Conservation (phyloP, 2,329 filamentous ascomycete genomes). For the Penicillium sp. region DNA sequence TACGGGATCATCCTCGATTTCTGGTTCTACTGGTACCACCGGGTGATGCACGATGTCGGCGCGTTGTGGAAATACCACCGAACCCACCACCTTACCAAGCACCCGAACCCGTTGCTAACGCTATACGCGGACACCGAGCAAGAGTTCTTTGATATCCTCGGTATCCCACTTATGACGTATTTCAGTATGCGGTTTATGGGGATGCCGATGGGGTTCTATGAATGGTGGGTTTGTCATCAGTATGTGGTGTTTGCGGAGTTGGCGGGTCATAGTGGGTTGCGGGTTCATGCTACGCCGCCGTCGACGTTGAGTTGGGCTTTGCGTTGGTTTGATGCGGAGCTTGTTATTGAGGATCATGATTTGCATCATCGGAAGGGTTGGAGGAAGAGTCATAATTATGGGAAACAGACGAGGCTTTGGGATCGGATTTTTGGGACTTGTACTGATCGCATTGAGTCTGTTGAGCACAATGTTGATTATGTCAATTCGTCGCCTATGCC, state of each 20-base stretch:
- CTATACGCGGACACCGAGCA: no score
- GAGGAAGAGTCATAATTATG: slow-evolving; percentile 31
- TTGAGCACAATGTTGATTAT: slow-evolving; percentile 25
- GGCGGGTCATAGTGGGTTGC: slow-evolving; percentile 27
- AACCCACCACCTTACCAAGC: no score
- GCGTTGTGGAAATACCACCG: no score
- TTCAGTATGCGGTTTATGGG: no score
- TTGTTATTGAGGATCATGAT: slow-evolving; percentile 30
- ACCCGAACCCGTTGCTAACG: no score
- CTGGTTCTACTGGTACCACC: slow-evolving; percentile 33
- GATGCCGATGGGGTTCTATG: no score
- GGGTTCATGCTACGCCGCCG: slow-evolving; percentile 26
- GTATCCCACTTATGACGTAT: no score
- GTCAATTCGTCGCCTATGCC: slow-evolving; percentile 25
- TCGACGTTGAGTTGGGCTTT: slow-evolving; percentile 23
- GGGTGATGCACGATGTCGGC: slow-evolving; percentile 25
- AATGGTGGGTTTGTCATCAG: slow-evolving; percentile 29
- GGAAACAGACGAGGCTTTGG: slow-evolving; percentile 30
- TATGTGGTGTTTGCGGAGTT: slow-evolving; percentile 29
- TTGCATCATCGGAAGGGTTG: slow-evolving; percentile 30
- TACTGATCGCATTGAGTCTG: slow-evolving; percentile 26
- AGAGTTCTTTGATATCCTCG: no score
- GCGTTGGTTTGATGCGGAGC: slow-evolving; percentile 23
- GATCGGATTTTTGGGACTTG: slow-evolving; percentile 29
- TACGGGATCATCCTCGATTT: slow-evolving; percentile 31